These are phyloP conservation scores for Pseudodiploospora longispora DNA, from an alignment of 2,329 filamentous ascomycete genomes.

Conservation along the genomic window DNA sequence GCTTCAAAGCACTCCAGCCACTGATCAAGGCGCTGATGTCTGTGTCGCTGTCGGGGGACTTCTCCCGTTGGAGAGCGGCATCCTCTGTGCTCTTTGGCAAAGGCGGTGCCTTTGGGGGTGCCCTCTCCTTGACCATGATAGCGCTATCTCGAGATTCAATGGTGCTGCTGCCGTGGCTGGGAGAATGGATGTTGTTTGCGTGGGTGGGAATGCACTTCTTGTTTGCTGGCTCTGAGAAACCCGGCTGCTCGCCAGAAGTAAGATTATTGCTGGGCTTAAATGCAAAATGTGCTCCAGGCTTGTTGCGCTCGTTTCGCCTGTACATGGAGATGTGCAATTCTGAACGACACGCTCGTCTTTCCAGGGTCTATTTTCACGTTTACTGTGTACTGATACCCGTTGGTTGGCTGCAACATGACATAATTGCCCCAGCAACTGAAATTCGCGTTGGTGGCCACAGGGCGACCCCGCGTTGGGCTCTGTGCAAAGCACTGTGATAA, in stretches of 20 bases:
- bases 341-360: conserved; percentile 6
- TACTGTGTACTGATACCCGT: conserved; percentile 7
- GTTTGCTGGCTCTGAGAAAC: conserved; percentile 9
- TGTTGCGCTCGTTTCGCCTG: conserved; percentile 10
- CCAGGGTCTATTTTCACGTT: conserved; percentile 11
- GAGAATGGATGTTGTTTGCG: neutral
- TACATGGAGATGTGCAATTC: conserved; percentile 12
- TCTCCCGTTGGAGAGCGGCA: conserved; percentile 17
- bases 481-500: conserved; percentile 9
- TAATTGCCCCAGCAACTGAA: conserved; percentile 23
- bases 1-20: conserved; percentile 20
- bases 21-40: conserved; percentile 26
- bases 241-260: conserved; percentile 14
- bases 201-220: conserved; percentile 3
- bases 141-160: conserved; percentile 11
- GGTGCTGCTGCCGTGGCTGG: neutral
- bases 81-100: conserved; percentile 29
- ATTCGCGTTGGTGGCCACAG: conserved; percentile 2
- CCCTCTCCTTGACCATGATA: conserved; percentile 41
- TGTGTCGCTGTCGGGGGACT: conserved; percentile 23
- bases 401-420: conserved; percentile 12
- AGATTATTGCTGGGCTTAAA: conserved; percentile 25
- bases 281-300: conserved; percentile 23
- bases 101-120: conserved; percentile 34
- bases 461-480: neutral